Evolutionary conservation across 225 moss, liverwort and hornwort species (phyloP).

Genomic region (Takakia lepidozioides): DNA sequence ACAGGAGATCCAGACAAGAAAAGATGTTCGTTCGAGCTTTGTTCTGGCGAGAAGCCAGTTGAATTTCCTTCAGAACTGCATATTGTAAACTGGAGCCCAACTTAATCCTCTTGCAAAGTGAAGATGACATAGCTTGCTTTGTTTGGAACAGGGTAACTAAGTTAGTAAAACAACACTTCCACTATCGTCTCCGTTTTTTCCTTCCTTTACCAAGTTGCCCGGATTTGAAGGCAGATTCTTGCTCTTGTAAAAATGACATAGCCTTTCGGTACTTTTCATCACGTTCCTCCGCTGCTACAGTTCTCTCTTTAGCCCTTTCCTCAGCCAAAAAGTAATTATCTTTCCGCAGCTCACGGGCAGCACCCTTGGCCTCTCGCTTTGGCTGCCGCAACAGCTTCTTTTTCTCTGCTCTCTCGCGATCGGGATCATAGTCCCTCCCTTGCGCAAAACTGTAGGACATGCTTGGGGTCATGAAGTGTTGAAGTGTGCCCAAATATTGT

Average conservation of each 20-base stretch:
- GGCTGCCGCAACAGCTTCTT: slow-evolving; percentile 77
- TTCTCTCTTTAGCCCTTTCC: slow-evolving; percentile 62
- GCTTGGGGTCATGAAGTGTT: neutral
- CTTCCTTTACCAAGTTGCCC: slow-evolving; percentile 91
- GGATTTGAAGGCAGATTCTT: slow-evolving; percentile 91
- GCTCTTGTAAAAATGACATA: slow-evolving; percentile 86
- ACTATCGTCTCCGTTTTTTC: slow-evolving; percentile 49
- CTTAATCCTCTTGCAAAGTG: too few species aligned
- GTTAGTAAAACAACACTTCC: too few species aligned
- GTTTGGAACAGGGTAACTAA: too few species aligned
- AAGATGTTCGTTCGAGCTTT: too few species aligned
- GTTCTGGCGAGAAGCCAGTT: too few species aligned
- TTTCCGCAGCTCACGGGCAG: slow-evolving; percentile 85
- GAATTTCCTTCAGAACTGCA: too few species aligned
- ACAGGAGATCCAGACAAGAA: too few species aligned
- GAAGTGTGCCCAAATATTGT: too few species aligned
- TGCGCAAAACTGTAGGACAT: slow-evolving; percentile 34
- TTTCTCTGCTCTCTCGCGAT: slow-evolving; percentile 77
- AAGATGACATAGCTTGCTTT: too few species aligned
- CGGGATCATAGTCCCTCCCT: slow-evolving; percentile 88
- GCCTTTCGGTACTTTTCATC: slow-evolving; percentile 87
- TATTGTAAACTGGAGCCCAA: too few species aligned
- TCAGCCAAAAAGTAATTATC: slow-evolving; percentile 83
- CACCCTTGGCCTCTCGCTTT: slow-evolving; percentile 76
- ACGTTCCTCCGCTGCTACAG: slow-evolving; percentile 48